These are phyloP conservation scores for Zasmidium cellare DNA, from an alignment of 2,329 filamentous ascomycete genomes.

Conservation along the genomic window DNA sequence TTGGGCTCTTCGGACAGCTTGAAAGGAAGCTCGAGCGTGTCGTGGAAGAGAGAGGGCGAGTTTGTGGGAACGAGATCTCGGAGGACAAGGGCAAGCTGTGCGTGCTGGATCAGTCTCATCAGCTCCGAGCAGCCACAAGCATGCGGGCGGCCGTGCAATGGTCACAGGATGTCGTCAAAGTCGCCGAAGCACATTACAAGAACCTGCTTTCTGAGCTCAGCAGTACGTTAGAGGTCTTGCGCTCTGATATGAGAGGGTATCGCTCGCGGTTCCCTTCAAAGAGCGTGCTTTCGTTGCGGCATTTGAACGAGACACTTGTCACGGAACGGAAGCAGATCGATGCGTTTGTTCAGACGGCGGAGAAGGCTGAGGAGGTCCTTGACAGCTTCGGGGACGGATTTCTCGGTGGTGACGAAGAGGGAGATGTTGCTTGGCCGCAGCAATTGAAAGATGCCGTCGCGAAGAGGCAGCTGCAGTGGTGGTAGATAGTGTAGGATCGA, in stretches of 20 bases:
- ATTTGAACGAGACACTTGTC: conserved; percentile 1
- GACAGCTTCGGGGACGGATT: not conserved
- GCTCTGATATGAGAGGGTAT: conserved; percentile 4
- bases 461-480: conserved; percentile 1
- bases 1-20: not conserved
- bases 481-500: not conserved
- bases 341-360: not conserved
- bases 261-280: conserved; percentile 2
- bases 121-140: not conserved
- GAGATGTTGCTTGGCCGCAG: not conserved
- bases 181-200: conserved; percentile 7
- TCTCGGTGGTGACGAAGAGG: conserved; percentile 1
- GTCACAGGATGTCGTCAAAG: conserved; percentile 2
- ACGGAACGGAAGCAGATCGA: conserved; percentile 4
- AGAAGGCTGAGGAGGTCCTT: not conserved
- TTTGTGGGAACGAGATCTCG: not conserved
- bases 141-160: conserved; percentile 6
- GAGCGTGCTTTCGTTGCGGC: not conserved
- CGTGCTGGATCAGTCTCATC: not conserved
- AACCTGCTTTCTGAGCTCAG: conserved; percentile 3
- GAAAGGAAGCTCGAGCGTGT: conserved; percentile 7
- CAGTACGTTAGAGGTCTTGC: not conserved
- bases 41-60: not conserved
- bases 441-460: not conserved
- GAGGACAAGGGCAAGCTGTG: not conserved